These are phyloP conservation scores for Trypanosoma platydactyli DNA, from an alignment of 208 protist genomes.

Conservation along the genomic window DNA sequence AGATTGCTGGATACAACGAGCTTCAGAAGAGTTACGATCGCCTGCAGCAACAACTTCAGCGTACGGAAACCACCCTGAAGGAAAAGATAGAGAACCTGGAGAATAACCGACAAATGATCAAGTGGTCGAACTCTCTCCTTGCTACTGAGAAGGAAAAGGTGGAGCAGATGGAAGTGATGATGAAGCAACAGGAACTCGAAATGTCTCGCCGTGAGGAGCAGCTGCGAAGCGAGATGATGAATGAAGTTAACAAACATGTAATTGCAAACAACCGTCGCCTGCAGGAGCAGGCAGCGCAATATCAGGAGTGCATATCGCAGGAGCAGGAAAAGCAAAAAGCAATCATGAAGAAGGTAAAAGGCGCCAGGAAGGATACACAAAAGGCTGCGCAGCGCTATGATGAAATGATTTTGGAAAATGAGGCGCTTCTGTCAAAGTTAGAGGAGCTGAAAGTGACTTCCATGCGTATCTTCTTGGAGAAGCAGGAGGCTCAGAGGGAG, in stretches of 20 bases:
- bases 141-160: constrained; percentile 86
- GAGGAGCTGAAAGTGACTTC: constrained; percentile 91
- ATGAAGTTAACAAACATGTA: constrained; percentile 80
- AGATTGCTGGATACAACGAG: constrained; percentile 69
- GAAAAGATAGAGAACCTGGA: constrained; percentile 80
- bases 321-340: constrained; percentile 80
- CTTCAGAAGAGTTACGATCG: constrained; percentile 78
- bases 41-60: constrained; percentile 78
- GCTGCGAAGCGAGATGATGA: constrained; percentile 61
- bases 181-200: constrained; percentile 81
- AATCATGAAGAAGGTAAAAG: constrained; percentile 89
- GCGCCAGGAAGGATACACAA: constrained; percentile 65
- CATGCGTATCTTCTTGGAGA: constrained; percentile 89
- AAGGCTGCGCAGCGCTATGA: constrained; percentile 90
- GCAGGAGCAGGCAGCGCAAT: constrained; percentile 77
- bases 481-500: constrained; percentile 77
- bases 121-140: constrained; percentile 84
- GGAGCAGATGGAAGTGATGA: constrained; percentile 69
- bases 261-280: constrained; percentile 82
- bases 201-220: constrained; percentile 73
- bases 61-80: constrained; percentile 64
- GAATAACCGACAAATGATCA: constrained; percentile 85
- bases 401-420: constrained; percentile 92
- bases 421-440: constrained; percentile 74
- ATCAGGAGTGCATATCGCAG: constrained; percentile 72